Percentiles rank a stretch among this genome's conserved stretches.
Evolutionary conservation across 176 grass and related monocot species (phyloP).

Genomic region (Poa annua): DNA sequence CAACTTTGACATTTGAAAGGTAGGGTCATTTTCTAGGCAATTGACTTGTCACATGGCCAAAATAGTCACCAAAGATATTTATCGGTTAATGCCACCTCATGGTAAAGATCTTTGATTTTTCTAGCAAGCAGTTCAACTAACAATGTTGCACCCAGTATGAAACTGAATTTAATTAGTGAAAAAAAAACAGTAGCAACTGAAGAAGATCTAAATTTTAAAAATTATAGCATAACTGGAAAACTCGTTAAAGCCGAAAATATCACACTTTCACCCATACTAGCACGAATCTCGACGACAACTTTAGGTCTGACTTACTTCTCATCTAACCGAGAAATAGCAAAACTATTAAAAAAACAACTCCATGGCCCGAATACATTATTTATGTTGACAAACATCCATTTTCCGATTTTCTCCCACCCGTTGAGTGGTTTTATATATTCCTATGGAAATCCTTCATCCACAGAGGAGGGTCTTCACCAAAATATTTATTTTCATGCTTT

Average conservation of each 20-base stretch:
- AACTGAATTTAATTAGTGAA: too few relatives aligned
- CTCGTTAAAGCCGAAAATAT: too few relatives aligned
- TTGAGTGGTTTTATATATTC: neutral
- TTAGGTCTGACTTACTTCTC: neutral
- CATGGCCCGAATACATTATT: too few relatives aligned
- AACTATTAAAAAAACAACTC: too few relatives aligned
- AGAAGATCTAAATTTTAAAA: too few relatives aligned
- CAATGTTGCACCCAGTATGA: too few relatives aligned
- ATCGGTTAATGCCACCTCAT: constrained; percentile 4
- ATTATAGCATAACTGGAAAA: too few relatives aligned
- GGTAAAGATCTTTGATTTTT: constrained; percentile 15
- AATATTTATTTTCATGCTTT: neutral
- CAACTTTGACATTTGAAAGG: neutral
- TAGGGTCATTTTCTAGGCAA: neutral
- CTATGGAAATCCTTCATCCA: neutral
- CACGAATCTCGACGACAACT: neutral
- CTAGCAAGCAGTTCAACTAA: neutral
- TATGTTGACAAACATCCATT: neutral
- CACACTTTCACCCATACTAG: neutral
- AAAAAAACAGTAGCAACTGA: too few relatives aligned
- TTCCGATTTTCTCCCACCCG: neutral
- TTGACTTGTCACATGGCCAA: constrained; percentile 29
- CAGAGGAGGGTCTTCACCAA: neutral
- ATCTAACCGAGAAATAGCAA: neutral
- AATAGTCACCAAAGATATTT: neutral